phyloP scores from a whole-genome alignment of 306 rosid species.

The Rosa lucieae region DNA sequence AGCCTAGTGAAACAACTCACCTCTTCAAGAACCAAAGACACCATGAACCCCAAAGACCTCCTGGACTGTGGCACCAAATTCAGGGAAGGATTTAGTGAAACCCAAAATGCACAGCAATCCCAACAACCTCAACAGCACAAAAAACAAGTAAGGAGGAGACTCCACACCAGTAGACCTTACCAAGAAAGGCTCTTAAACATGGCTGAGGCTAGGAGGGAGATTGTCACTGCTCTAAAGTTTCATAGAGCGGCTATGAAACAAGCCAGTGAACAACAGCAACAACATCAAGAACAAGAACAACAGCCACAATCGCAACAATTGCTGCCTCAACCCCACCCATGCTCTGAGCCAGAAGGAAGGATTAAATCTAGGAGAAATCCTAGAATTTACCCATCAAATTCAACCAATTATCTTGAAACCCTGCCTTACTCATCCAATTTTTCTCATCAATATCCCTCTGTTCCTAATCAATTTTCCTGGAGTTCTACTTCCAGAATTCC shows the following conservation, averaged over 20 bases:
- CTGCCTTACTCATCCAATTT: constrained; percentile 31
- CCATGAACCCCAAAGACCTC: constrained; percentile 42
- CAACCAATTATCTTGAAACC: constrained; percentile 30
- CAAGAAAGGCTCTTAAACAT: constrained; percentile 74
- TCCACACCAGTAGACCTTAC: constrained; percentile 68
- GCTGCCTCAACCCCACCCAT: constrained; percentile 30
- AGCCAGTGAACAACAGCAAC: constrained; percentile 56
- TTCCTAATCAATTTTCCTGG: constrained; percentile 41
- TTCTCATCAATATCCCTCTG: constrained; percentile 21
- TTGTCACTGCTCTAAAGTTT: constrained; percentile 79
- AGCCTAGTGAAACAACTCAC: constrained; percentile 65
- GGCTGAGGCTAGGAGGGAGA: constrained; percentile 97
- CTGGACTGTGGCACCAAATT: constrained; percentile 31
- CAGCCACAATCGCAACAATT: constrained; percentile 26
- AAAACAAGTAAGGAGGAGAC: constrained; percentile 80
- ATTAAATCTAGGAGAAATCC: constrained; percentile 54
- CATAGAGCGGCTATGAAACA: constrained; percentile 91
- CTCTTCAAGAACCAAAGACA: constrained; percentile 56
- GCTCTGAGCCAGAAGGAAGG: constrained; percentile 46
- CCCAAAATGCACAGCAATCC: constrained; percentile 27
- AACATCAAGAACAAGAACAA: constrained; percentile 30
- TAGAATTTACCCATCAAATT: constrained; percentile 54
- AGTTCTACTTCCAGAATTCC: constrained; percentile 35
- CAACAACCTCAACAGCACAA: constrained; percentile 49
- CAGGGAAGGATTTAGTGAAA: constrained; percentile 34